These are phyloP conservation scores for Candida boleticola DNA, from an alignment of 805 yeast species.

Conservation along the genomic window DNA sequence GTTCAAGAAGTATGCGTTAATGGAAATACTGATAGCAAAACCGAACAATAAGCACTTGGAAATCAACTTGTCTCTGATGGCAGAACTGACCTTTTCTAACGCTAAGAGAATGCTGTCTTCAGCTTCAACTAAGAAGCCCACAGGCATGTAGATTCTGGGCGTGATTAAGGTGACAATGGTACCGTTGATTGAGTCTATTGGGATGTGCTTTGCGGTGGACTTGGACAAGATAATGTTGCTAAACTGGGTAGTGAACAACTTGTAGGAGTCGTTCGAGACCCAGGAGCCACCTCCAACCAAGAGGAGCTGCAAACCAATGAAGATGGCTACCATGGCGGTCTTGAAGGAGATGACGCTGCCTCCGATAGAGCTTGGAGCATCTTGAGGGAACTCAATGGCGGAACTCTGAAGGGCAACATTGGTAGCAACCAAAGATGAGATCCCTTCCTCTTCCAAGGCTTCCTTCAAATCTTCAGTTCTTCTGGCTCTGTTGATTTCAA, in stretches of 20 bases:
- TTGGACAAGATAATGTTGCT: slow-evolving; percentile 30
- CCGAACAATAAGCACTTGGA: slow-evolving; percentile 74
- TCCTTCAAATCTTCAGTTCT: slow-evolving; percentile 73
- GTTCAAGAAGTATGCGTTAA: slow-evolving; percentile 81
- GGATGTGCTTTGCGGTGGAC: slow-evolving; percentile 41
- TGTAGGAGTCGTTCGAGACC: slow-evolving; percentile 38
- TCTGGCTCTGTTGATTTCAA: slow-evolving; percentile 84
- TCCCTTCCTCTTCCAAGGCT: slow-evolving; percentile 91
- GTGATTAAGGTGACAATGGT: slow-evolving; percentile 59
- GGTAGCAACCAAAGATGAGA: slow-evolving; percentile 65
- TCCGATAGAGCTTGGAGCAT: slow-evolving; percentile 18
- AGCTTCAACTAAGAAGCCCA: slow-evolving; percentile 50
- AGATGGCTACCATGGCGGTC: slow-evolving; percentile 55
- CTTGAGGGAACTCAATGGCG: slow-evolving; percentile 33
- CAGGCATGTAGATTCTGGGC: slow-evolving; percentile 56
- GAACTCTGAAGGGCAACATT: slow-evolving; percentile 55
- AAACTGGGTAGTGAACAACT: slow-evolving; percentile 13
- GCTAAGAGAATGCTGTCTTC: slow-evolving; percentile 59
- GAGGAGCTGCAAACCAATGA: slow-evolving; percentile 62
- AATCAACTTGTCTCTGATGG: slow-evolving; percentile 76
- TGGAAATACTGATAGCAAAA: slow-evolving; percentile 70
- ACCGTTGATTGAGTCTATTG: slow-evolving; percentile 43
- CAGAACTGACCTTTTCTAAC: slow-evolving; percentile 56
- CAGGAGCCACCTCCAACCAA: slow-evolving; percentile 68
- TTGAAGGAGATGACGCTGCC: slow-evolving; percentile 51